Percentiles rank a stretch among this genome's conserved stretches.
phyloP scores from a whole-genome alignment of 805 yeast genomes.

The Spathaspora gorwiae region DNA sequence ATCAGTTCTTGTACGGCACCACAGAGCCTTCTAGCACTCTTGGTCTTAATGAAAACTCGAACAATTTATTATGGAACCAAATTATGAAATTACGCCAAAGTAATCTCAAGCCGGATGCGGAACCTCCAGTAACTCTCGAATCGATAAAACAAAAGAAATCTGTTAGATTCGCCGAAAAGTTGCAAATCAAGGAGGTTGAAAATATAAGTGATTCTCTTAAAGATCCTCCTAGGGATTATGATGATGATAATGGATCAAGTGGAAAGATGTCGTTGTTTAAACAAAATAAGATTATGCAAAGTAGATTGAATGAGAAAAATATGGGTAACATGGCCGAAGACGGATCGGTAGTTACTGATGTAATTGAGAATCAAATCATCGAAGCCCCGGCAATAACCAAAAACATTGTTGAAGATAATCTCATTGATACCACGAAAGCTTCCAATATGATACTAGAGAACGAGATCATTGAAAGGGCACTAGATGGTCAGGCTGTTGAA shows the following conservation, averaged over 20 bases:
- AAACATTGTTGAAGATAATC: not conserved
- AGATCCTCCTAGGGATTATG: constrained; percentile 8
- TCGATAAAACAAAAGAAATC: constrained; percentile 32
- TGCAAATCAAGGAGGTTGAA: constrained; percentile 58
- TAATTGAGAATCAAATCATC: not conserved
- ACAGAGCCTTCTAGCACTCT: not conserved
- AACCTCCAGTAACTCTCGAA: not conserved
- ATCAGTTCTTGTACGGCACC: constrained; percentile 13
- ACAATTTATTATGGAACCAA: constrained; percentile 37
- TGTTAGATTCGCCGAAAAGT: constrained; percentile 49
- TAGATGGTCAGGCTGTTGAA: too few species aligned
- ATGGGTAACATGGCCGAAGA: constrained; percentile 8
- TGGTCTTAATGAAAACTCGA: constrained; percentile 5
- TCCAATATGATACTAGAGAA: too few species aligned
- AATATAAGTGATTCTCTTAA: constrained; percentile 48
- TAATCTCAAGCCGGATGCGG: not conserved
- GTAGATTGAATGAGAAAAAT: constrained; percentile 12
- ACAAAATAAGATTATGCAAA: constrained; percentile 14
- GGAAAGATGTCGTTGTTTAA: constrained; percentile 8
- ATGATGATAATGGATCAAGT: not conserved
- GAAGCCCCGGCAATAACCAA: not conserved
- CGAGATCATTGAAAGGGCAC: too few species aligned
- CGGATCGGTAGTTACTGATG: not conserved
- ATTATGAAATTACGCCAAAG: constrained; percentile 26
- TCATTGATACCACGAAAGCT: too few species aligned